Evolutionary conservation across 148 eudicot genomes (phyloP), one percentile per base, ranked within the genome.

Genomic region (Fagopyrum homotropicum): DNA sequence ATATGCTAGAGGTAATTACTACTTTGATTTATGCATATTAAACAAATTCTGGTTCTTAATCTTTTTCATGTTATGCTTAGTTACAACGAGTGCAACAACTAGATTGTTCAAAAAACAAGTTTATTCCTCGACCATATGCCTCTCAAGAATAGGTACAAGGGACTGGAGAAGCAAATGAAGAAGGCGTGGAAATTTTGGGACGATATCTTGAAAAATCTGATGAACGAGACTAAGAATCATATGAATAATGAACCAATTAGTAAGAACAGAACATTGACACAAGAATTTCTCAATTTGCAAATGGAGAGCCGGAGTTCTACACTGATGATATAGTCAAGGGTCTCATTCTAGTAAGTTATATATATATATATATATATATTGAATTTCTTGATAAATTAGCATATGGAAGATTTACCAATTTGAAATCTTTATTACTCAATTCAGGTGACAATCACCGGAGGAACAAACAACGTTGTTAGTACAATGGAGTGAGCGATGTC

Each of bases 211-310:
- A 50, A 63, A 70, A 83, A 75, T 2, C 79, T 83, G 61, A 71
- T 79, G 66, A 68, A 77, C 35, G 81, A 83, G 69, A 30, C 30
- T 7, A 48, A 40, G 19, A 35, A 15, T 51, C 47, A 45, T 52
- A 57, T 7, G 40, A 35, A 19, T 1, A 30, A 68, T 59, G 9
- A 74, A 45, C 17, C 73, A 22, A 63, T 52, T 29, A 54, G 2
- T 0, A 45, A 76, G 59, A 78, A 76, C 2, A 78, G 6, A 48
- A 74, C 77, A 4, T 78, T 83, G 83, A 64, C 80, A 49, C 76
- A 73, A 26, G 83, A 75, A 50, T 57, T 83, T 75, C 16, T 83
- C 44, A 12, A 60, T 45, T 70, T 83, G 48, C 79, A 80, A 59
- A 76, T 76, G 46, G 54, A 2, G 80, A 83, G 46, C 83, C 83